A percentile compares a stretch with the other conserved stretches of the same genome.
Evolutionary conservation across 345 rosid genomes (phyloP).

Genomic region (Combretum micranthum): DNA sequence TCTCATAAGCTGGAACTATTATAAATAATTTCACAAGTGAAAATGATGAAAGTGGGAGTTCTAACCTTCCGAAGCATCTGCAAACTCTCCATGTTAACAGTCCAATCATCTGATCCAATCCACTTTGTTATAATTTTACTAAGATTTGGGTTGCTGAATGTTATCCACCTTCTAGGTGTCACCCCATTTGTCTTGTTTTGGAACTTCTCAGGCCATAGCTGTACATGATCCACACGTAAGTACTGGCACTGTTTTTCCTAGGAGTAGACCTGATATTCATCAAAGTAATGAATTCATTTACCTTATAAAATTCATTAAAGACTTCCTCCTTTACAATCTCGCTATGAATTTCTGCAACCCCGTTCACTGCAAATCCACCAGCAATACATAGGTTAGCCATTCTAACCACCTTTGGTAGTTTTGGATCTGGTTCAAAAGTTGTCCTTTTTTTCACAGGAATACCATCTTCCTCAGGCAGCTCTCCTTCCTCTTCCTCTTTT

Average conservation of each 20-base stretch:
- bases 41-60: background rate
- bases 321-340: constrained; percentile 49
- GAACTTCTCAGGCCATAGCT: constrained; percentile 53
- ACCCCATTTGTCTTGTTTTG: constrained; percentile 53
- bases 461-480: constrained; percentile 14
- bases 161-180: constrained; percentile 53
- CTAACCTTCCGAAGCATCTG: constrained; percentile 24
- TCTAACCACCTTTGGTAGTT: constrained; percentile 27
- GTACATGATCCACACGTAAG: constrained; percentile 2
- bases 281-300: background rate
- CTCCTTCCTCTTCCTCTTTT: constrained; percentile 14
- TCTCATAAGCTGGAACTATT: background rate
- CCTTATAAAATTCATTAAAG: constrained; percentile 41
- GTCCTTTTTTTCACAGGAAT: constrained; percentile 6
- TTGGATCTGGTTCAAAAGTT: constrained; percentile 24
- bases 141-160: constrained; percentile 40
- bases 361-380: constrained; percentile 38
- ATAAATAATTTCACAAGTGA: background rate
- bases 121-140: constrained; percentile 39
- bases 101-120: constrained; percentile 46
- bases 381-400: constrained; percentile 51
- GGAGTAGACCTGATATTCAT: background rate
- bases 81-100: constrained; percentile 29
- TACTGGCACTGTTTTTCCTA: background rate
- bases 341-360: constrained; percentile 50